Conservation (phyloP, 768 basidiomycete species). For the Tricholoma saponaceum region DNA sequence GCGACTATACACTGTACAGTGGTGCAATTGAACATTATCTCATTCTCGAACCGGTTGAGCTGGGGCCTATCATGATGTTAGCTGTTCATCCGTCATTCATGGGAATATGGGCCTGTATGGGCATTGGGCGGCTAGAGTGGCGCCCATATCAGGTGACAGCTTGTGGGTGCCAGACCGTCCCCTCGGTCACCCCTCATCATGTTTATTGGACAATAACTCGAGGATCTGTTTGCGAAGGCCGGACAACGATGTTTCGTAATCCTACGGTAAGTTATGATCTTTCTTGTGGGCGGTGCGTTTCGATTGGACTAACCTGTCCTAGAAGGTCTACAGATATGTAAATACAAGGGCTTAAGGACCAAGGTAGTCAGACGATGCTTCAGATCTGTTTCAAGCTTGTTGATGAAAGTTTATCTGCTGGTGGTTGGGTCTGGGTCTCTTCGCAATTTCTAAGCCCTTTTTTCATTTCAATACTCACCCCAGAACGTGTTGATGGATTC, state of each 20-base stretch:
- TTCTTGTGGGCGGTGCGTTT: not conserved
- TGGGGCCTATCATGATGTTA: not conserved
- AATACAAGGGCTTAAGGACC: not conserved
- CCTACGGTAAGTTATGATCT: not conserved
- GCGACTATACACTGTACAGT: not conserved
- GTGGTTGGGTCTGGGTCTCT: not conserved
- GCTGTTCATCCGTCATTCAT: not conserved
- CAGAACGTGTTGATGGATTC: conserved; percentile 1
- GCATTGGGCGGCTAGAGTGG: conserved; percentile 7
- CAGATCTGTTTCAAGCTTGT: not conserved
- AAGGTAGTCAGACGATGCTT: not conserved
- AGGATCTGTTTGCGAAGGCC: conserved; percentile 4
- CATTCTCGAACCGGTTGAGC: not conserved
- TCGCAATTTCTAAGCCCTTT: not conserved
- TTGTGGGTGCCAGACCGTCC: not conserved
- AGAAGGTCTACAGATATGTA: not conserved
- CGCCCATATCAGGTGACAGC: conserved; percentile 3
- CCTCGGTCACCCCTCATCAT: conserved; percentile 3
- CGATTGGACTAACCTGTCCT: not conserved
- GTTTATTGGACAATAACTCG: not conserved
- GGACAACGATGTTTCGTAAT: conserved; percentile 1
- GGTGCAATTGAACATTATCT: not conserved
- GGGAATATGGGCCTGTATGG: too few relatives aligned
- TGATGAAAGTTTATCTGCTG: not conserved
- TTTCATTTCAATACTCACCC: not conserved